phyloP scores from a whole-genome alignment of 2,329 filamentous ascomycete genomes.

The Claviceps monticola region DNA sequence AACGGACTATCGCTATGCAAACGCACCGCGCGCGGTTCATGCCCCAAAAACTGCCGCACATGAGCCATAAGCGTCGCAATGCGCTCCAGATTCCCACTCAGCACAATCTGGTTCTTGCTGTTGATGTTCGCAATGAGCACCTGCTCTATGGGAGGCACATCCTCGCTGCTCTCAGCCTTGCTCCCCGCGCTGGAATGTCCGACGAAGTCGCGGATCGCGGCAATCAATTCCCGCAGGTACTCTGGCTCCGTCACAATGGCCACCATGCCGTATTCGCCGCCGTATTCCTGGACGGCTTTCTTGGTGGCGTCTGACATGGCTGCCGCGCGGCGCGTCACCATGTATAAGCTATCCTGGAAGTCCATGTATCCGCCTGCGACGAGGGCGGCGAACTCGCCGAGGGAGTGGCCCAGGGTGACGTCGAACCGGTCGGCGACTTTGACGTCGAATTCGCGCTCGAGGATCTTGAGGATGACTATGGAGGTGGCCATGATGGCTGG shows the following conservation, averaged over 20 bases:
- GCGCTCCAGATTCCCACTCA: constrained; percentile 72
- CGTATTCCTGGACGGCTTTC: constrained; percentile 49
- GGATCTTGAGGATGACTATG: constrained; percentile 72
- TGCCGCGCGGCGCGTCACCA: constrained; percentile 67
- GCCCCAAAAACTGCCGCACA: constrained; percentile 75
- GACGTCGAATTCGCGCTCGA: constrained; percentile 78
- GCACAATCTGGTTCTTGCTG: constrained; percentile 88
- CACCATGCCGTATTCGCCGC: constrained; percentile 87
- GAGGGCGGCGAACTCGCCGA: constrained; percentile 86
- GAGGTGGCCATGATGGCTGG: constrained; percentile 94
- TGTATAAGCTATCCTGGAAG: constrained; percentile 62
- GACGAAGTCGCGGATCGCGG: constrained; percentile 66
- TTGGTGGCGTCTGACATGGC: constrained; percentile 68
- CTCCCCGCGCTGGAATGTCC: constrained; percentile 51
- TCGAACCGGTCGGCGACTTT: constrained; percentile 56
- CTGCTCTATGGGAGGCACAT: constrained; percentile 66
- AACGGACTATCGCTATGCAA: constrained; percentile 83
- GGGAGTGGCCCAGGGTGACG: constrained; percentile 75
- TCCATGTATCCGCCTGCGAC: constrained; percentile 70
- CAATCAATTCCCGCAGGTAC: constrained; percentile 55
- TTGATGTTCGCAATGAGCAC: constrained; percentile 91
- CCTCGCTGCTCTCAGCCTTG: constrained; percentile 52
- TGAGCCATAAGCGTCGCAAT: constrained; percentile 75
- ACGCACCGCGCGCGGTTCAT: constrained; percentile 77
- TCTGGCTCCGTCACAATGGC: constrained; percentile 78